A percentile compares a stretch with the other conserved stretches of the same genome.
phyloP scores from a whole-genome alignment of 2,329 filamentous ascomycete species.

The Graphilbum ipis-grandicollis region DNA sequence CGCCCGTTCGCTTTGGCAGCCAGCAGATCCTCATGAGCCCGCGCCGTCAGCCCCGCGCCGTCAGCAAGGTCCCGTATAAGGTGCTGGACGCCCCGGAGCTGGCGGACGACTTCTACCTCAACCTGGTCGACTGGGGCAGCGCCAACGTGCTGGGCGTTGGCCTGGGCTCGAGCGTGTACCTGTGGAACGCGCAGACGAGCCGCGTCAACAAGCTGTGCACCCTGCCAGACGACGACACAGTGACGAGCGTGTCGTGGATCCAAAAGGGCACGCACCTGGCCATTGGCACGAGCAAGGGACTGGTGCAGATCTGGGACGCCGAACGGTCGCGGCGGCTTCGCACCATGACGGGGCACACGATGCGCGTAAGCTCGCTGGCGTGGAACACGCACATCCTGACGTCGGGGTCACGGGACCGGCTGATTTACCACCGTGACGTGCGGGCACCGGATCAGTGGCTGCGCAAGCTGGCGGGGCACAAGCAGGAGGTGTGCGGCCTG shows the following conservation, averaged over 20 bases:
- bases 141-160: slow-evolving; percentile 89
- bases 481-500: slow-evolving; percentile 92
- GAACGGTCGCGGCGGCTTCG: slow-evolving; percentile 68
- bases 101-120: slow-evolving; percentile 94
- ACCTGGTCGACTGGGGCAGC: slow-evolving; percentile 94
- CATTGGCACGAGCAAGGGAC: slow-evolving; percentile 83
- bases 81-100: slow-evolving; percentile 91
- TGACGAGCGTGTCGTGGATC: slow-evolving; percentile 97
- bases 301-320: slow-evolving; percentile 96
- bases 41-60: slow-evolving; percentile 69
- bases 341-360: slow-evolving; percentile 94
- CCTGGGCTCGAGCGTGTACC: slow-evolving; percentile 82
- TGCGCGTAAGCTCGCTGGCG: slow-evolving; percentile 78
- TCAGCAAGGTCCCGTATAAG: slow-evolving; percentile 95
- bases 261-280: slow-evolving; percentile 92
- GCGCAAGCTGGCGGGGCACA: slow-evolving; percentile 76
- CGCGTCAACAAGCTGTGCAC: slow-evolving; percentile 90
- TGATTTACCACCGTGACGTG: slow-evolving; percentile 92
- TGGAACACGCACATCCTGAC: slow-evolving; percentile 98
- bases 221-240: slow-evolving; percentile 59
- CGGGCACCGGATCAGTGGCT: slow-evolving; percentile 83
- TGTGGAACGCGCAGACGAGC: slow-evolving; percentile 91
- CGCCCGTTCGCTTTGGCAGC: slow-evolving; percentile 80
- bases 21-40: slow-evolving; percentile 88
- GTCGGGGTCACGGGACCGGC: slow-evolving; percentile 80